These are phyloP conservation scores for Colletotrichum aenigma DNA, from an alignment of 2,329 filamentous ascomycete genomes.

Conservation along the genomic window DNA sequence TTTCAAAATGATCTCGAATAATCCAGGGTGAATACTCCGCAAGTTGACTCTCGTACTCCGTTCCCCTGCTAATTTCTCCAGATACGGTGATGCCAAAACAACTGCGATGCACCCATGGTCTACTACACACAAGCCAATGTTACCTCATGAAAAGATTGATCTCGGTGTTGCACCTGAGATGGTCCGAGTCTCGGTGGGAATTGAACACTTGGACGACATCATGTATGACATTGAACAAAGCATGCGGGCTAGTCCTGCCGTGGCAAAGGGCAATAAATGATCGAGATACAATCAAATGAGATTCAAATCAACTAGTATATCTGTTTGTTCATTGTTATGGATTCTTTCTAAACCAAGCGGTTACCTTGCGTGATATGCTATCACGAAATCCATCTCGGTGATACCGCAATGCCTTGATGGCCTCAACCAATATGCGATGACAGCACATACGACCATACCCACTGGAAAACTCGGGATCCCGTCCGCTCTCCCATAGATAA, in stretches of 20 bases:
- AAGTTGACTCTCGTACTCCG: neutral
- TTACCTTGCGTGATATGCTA: neutral
- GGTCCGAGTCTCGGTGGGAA: neutral
- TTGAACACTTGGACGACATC: neutral
- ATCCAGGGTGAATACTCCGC: neutral
- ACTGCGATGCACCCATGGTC: neutral
- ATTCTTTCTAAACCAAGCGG: neutral
- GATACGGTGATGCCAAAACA: neutral
- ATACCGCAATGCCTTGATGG: neutral
- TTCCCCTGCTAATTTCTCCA: neutral
- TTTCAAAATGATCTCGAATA: neutral
- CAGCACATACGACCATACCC: neutral
- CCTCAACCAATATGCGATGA: neutral
- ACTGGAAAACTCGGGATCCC: neutral
- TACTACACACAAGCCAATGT: neutral
- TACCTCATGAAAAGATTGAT: constrained; percentile 60
- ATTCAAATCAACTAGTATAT: neutral
- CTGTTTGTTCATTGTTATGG: neutral
- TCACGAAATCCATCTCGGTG: neutral
- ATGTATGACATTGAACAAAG: neutral
- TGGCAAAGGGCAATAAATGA: neutral
- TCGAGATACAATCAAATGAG: neutral
- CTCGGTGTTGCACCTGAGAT: neutral
- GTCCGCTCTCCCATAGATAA: neutral
- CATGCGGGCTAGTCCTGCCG: neutral